These are phyloP conservation scores for Calonectria pseudoturangicola DNA, from an alignment of 2,329 filamentous ascomycete species.

Conservation along the genomic window DNA sequence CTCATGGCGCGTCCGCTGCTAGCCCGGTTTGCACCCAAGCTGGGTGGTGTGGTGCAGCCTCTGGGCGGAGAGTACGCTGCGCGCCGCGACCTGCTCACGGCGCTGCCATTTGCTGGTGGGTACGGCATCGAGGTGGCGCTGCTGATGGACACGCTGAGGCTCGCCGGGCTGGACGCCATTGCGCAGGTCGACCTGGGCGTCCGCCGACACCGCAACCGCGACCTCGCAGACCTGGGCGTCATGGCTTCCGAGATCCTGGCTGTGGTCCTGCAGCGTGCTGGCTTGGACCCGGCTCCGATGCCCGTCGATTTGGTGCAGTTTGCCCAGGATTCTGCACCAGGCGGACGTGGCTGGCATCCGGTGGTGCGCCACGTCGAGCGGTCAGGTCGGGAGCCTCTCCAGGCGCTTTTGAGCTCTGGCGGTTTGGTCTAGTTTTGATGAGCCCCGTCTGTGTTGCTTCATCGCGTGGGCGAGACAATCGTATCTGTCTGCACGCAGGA, in stretches of 20 bases:
- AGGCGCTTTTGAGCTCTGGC: not conserved
- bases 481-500: too few relatives aligned
- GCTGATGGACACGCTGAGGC: conserved; percentile 17
- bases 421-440: not conserved
- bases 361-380: not conserved
- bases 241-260: conserved; percentile 16
- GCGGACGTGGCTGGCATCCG: conserved; percentile 5
- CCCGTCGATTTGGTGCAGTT: conserved; percentile 1
- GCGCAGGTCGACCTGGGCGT: conserved; percentile 3
- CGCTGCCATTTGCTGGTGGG: conserved; percentile 6
- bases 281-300: not conserved
- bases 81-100: conserved; percentile 10
- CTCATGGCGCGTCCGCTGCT: conserved; percentile 4
- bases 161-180: conserved; percentile 4
- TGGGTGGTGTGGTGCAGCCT: conserved; percentile 12
- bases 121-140: conserved; percentile 1
- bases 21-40: not conserved
- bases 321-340: not conserved
- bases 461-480: not conserved
- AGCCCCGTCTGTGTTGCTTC: too few relatives aligned
- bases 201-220: conserved; percentile 6
- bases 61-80: conserved; percentile 11
- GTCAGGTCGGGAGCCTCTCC: conserved; percentile 1
- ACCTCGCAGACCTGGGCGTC: not conserved
- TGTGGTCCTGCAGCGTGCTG: not conserved